Conservation (phyloP, 2,329 filamentous ascomycete genomes). For the Lachnellula hyalina region DNA sequence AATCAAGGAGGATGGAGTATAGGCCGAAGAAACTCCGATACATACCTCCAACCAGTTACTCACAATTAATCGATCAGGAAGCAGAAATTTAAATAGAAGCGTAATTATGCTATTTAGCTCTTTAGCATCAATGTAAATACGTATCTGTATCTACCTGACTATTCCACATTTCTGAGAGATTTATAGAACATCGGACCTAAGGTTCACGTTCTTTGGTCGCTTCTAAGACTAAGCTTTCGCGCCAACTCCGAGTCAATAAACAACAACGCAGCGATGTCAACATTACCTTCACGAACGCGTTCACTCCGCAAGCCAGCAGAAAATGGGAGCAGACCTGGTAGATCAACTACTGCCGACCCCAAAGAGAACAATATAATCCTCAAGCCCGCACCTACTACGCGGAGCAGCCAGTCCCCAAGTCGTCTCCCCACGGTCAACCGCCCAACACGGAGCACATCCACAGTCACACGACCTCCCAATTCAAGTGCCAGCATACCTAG, state of each 20-base stretch:
- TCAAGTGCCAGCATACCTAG: conserved; percentile 16
- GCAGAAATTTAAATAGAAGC: too few species aligned
- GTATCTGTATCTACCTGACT: too few species aligned
- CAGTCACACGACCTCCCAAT: conserved; percentile 21
- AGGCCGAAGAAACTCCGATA: too few species aligned
- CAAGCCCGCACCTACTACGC: conserved; percentile 6
- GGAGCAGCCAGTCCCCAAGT: conserved; percentile 27
- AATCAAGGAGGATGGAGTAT: too few species aligned
- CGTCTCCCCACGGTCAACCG: conserved; percentile 28
- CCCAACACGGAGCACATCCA: conserved; percentile 17
- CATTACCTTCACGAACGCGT: conserved; percentile 22
- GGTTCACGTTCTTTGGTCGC: too few species aligned
- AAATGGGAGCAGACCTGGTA: conserved; percentile 7
- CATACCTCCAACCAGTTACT: too few species aligned
- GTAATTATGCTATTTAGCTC: too few species aligned
- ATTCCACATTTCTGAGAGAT: too few species aligned
- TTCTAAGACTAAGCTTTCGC: neutral
- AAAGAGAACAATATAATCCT: conserved; percentile 4
- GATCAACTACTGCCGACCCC: neutral
- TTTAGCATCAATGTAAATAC: too few species aligned
- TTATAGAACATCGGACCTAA: too few species aligned
- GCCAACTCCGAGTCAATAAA: neutral
- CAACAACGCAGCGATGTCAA: conserved; percentile 16
- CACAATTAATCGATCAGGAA: too few species aligned
- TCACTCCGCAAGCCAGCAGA: conserved; percentile 25